These are phyloP conservation scores for Aspergillus sergii DNA, from an alignment of 2,329 filamentous ascomycete species.

Conservation along the genomic window DNA sequence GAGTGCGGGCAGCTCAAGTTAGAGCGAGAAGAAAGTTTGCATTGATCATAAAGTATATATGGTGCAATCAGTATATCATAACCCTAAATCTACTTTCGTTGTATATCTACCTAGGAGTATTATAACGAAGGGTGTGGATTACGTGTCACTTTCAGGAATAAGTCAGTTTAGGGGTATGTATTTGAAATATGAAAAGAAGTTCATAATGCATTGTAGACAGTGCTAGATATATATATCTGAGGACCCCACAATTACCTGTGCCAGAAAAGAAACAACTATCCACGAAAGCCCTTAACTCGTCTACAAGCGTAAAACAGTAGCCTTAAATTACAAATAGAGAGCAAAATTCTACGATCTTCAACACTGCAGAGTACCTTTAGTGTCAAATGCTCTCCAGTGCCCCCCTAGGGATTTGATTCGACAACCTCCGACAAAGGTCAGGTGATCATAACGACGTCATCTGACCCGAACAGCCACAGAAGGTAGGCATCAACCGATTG, in stretches of 20 bases:
- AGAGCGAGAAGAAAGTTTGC: background rate
- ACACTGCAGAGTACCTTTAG: background rate
- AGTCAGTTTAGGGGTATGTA: too few species aligned
- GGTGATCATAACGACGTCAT: slow-evolving; percentile 15
- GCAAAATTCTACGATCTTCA: background rate
- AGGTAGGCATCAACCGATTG: slow-evolving; percentile 12
- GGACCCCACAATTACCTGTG: background rate
- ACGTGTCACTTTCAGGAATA: too few species aligned
- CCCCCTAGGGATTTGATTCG: background rate
- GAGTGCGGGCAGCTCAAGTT: background rate
- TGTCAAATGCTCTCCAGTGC: background rate
- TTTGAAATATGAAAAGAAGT: too few species aligned
- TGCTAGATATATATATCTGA: background rate
- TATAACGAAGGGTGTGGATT: background rate
- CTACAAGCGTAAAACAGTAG: background rate
- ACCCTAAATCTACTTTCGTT: background rate
- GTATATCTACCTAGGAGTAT: background rate
- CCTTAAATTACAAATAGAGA: background rate
- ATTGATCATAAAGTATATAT: background rate
- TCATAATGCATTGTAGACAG: background rate
- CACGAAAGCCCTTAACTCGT: background rate
- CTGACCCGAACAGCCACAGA: slow-evolving; percentile 6
- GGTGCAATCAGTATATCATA: background rate
- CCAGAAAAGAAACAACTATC: background rate
- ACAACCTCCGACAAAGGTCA: background rate